phyloP scores from a whole-genome alignment of 116 monocot genomes.

The Posidonia oceanica region DNA sequence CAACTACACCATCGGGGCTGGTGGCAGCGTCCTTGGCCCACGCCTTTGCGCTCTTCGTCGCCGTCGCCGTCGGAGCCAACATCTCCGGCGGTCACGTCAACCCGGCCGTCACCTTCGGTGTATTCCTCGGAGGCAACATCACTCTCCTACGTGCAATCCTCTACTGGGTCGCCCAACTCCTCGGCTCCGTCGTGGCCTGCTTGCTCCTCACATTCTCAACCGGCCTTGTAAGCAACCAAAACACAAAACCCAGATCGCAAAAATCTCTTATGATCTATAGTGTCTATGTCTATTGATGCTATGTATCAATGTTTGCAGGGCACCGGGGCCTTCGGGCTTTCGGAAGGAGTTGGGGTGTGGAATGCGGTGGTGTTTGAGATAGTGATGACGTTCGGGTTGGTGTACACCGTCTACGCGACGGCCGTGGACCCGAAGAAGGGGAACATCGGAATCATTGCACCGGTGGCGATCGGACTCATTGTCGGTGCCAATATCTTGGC shows the following conservation, averaged over 20 bases:
- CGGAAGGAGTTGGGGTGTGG: constrained; percentile 16
- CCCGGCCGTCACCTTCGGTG: constrained; percentile 38
- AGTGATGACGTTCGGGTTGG: constrained; percentile 42
- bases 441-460: constrained; percentile 26
- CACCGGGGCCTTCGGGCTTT: constrained; percentile 21
- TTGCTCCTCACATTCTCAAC: constrained; percentile 26
- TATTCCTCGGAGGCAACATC: constrained; percentile 33
- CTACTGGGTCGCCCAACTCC: constrained; percentile 34
- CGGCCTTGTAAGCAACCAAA: constrained; percentile 16
- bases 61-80: constrained; percentile 33
- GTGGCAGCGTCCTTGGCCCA: constrained; percentile 24
- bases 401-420: constrained; percentile 40
- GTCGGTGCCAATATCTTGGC: constrained; percentile 36
- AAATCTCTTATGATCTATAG: background rate
- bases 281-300: background rate
- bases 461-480: constrained; percentile 35
- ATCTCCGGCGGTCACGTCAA: constrained; percentile 39
- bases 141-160: constrained; percentile 18
- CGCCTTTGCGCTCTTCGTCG: constrained; percentile 31
- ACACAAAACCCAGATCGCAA: background rate
- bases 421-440: constrained; percentile 42
- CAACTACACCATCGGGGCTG: constrained; percentile 19
- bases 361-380: constrained; percentile 37
- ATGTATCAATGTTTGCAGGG: constrained; percentile 6
- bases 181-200: constrained; percentile 32